Evolutionary conservation across 2,329 filamentous ascomycete species (phyloP).

Genomic region (Cytospora chrysosperma): DNA sequence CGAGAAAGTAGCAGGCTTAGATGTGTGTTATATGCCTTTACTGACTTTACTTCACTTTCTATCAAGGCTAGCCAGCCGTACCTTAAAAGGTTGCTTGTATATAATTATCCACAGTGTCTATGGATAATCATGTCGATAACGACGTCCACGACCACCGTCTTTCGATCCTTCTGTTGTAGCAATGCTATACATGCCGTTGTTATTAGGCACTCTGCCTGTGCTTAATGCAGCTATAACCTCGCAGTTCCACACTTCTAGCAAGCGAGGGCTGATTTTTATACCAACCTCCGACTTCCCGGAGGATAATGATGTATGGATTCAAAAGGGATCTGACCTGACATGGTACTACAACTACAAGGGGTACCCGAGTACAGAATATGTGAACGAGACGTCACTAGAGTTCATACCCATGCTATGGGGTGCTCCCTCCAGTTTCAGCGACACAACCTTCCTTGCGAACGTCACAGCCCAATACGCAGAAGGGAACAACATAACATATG

Average conservation of each 20-base stretch:
- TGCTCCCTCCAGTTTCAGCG: slow-evolving; percentile 14
- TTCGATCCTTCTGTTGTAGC: not conserved
- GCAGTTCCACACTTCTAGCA: slow-evolving; percentile 8
- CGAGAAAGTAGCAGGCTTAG: not conserved
- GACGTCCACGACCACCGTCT: not conserved
- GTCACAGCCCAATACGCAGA: slow-evolving; percentile 4
- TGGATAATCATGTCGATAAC: too few relatives aligned
- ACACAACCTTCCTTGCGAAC: slow-evolving; percentile 12
- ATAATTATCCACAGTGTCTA: not conserved
- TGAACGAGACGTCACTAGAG: slow-evolving; percentile 4
- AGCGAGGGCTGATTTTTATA: slow-evolving; percentile 12
- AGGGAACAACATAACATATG: slow-evolving; percentile 9
- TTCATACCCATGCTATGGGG: slow-evolving; percentile 15
- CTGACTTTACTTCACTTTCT: not conserved
- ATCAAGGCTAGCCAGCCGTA: not conserved
- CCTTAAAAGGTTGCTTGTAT: not conserved
- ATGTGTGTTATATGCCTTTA: not conserved
- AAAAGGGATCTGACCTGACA: not conserved
- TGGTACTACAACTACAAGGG: slow-evolving; percentile 17
- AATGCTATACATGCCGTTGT: not conserved
- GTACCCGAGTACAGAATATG: slow-evolving; percentile 10
- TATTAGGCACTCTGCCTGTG: slow-evolving; percentile 2
- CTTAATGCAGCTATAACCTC: slow-evolving; percentile 2
- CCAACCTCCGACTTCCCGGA: slow-evolving; percentile 6
- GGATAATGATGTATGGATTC: slow-evolving; percentile 5